Conservation (phyloP, 257 asterid genomes). For the Nicotiana tabacum region DNA sequence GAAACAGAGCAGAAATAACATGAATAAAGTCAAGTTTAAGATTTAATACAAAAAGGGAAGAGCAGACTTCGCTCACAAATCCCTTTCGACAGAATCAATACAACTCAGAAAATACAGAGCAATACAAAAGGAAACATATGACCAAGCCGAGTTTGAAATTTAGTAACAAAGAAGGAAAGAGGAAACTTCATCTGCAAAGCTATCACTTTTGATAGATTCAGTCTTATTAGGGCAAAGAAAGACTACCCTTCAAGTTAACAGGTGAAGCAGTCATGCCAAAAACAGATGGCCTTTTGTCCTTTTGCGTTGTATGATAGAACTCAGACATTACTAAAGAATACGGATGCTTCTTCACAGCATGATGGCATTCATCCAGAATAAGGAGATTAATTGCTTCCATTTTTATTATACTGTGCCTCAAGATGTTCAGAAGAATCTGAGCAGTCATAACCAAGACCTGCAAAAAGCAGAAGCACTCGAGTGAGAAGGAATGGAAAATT, state of each 20-base stretch:
- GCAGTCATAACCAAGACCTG: slow-evolving; percentile 99
- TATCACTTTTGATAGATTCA: not conserved
- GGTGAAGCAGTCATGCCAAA: slow-evolving; percentile 99
- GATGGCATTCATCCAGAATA: slow-evolving; percentile 97
- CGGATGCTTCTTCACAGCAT: slow-evolving; percentile 99
- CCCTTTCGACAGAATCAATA: not conserved
- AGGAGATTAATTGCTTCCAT: slow-evolving; percentile 92
- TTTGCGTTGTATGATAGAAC: slow-evolving; percentile 87
- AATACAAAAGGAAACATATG: not conserved
- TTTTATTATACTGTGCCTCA: slow-evolving; percentile 93
- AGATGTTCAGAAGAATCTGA: slow-evolving; percentile 91
- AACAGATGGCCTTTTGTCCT: slow-evolving; percentile 91
- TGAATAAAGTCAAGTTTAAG: not conserved
- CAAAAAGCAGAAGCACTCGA: slow-evolving; percentile 18
- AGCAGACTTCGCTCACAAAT: not conserved
- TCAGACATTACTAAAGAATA: slow-evolving; percentile 98
- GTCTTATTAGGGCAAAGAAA: not conserved
- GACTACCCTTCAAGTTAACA: slow-evolving; percentile 92
- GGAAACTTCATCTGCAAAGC: not conserved
- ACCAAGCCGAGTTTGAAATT: not conserved
- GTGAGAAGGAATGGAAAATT: not conserved
- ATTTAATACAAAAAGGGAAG: slow-evolving; percentile 7
- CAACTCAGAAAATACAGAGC: not conserved
- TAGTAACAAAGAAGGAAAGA: slow-evolving; percentile 4
- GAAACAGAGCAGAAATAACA: not conserved